Percentiles rank a stretch among this genome's conserved stretches.
Evolutionary conservation across 345 rosid genomes (phyloP).

Genomic region (Moricandia moricandioides): DNA sequence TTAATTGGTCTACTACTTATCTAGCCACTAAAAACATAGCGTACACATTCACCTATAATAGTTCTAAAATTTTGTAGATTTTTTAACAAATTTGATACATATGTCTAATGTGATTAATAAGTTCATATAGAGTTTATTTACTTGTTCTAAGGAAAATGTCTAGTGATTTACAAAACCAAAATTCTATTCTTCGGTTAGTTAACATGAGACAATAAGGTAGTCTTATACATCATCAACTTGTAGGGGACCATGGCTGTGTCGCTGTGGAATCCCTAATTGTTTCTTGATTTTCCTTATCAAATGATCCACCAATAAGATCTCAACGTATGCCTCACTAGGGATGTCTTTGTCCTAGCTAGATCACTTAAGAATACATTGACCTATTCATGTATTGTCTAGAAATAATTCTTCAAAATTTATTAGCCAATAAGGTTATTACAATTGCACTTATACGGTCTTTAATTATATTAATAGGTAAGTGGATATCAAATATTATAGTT

Average conservation of each 20-base stretch:
- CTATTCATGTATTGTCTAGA: constrained; percentile 8
- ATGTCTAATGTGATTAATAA: neutral
- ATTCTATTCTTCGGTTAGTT: neutral
- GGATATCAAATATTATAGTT: constrained; percentile 23
- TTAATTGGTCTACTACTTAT: neutral
- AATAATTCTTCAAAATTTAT: neutral
- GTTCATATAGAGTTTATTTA: neutral
- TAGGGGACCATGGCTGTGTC: constrained; percentile 1
- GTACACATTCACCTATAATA: neutral
- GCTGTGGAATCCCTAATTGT: constrained; percentile 5
- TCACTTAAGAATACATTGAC: constrained; percentile 20
- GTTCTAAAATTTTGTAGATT: neutral
- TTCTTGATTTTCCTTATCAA: neutral
- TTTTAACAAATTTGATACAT: neutral
- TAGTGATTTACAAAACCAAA: too few species aligned
- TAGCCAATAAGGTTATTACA: constrained; percentile 26
- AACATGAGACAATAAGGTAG: neutral
- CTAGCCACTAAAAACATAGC: neutral
- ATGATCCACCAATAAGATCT: constrained; percentile 5
- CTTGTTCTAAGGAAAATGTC: too few species aligned
- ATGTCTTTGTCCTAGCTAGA: constrained; percentile 14
- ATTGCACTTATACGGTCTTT: neutral
- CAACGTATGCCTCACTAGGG: constrained; percentile 16
- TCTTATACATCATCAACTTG: neutral
- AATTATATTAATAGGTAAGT: constrained; percentile 29